phyloP scores from a whole-genome alignment of 331 rosid species.

The Quercus lobata region DNA sequence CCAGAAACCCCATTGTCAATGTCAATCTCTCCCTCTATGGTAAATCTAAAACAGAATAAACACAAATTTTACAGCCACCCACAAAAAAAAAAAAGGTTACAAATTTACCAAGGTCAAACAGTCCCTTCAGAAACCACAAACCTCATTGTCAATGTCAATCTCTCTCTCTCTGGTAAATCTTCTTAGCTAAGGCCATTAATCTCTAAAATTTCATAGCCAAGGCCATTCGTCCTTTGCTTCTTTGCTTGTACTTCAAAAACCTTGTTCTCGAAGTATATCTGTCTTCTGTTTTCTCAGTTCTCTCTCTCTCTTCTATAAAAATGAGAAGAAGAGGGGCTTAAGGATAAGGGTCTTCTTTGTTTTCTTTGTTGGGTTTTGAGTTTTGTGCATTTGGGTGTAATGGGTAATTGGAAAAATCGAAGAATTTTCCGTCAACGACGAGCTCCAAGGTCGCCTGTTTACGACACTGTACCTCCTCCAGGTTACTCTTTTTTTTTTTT shows the following conservation, averaged over 20 bases:
- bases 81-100: no score
- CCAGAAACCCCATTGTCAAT: no score
- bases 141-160: neutral
- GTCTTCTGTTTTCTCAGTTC: no score
- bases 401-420: slow-evolving; percentile 82
- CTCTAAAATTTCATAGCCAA: no score
- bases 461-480: slow-evolving; percentile 48
- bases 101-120: no score
- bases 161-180: neutral
- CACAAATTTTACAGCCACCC: no score
- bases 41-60: no score
- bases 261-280: no score
- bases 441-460: slow-evolving; percentile 37
- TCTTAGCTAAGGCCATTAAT: neutral
- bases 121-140: no score
- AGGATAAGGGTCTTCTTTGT: neutral
- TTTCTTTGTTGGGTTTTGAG: neutral
- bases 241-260: neutral
- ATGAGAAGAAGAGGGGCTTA: neutral
- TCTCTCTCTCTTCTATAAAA: neutral
- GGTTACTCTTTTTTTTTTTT: slow-evolving; percentile 27
- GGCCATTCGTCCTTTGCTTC: no score
- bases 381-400: slow-evolving; percentile 15
- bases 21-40: no score
- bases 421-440: slow-evolving; percentile 44